Percentiles rank a stretch among this genome's conserved stretches.
Evolutionary conservation across 2,329 filamentous ascomycete genomes (phyloP).

Genomic region (Calonectria honghensis): DNA sequence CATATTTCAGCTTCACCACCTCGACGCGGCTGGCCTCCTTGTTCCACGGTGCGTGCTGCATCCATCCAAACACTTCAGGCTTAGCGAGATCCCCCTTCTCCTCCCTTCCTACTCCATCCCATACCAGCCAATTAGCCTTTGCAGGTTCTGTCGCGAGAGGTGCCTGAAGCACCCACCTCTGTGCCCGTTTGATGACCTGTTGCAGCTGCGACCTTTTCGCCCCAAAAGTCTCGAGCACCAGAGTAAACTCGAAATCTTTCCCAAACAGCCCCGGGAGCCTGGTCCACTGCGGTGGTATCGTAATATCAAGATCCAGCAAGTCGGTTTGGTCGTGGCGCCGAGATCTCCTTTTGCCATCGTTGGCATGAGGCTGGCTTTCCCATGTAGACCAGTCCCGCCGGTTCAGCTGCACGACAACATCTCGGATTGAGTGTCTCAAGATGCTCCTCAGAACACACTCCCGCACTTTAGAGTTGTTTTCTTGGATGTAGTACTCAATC

Average conservation of each 20-base stretch:
- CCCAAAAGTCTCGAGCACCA: slow-evolving; percentile 8
- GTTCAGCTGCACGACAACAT: neutral
- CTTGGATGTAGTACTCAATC: neutral
- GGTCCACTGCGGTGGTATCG: neutral
- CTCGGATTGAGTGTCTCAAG: neutral
- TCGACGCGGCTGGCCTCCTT: neutral
- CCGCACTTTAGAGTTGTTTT: neutral
- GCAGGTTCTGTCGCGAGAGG: neutral
- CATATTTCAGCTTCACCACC: neutral
- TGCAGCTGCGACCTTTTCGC: neutral
- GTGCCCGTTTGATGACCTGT: neutral
- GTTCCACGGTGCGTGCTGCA: neutral
- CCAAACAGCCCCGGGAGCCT: neutral
- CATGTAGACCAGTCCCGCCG: neutral
- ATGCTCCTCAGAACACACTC: neutral
- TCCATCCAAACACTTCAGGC: neutral
- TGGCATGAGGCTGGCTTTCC: neutral
- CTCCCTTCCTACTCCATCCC: neutral
- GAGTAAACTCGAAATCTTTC: neutral
- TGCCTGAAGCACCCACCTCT: neutral
- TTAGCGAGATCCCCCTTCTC: neutral
- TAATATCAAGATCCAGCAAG: neutral
- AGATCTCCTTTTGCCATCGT: neutral
- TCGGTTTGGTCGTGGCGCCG: neutral
- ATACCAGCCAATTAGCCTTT: neutral